Conservation (phyloP, 2,329 filamentous ascomycete species). For the Aulographum hederae region DNA sequence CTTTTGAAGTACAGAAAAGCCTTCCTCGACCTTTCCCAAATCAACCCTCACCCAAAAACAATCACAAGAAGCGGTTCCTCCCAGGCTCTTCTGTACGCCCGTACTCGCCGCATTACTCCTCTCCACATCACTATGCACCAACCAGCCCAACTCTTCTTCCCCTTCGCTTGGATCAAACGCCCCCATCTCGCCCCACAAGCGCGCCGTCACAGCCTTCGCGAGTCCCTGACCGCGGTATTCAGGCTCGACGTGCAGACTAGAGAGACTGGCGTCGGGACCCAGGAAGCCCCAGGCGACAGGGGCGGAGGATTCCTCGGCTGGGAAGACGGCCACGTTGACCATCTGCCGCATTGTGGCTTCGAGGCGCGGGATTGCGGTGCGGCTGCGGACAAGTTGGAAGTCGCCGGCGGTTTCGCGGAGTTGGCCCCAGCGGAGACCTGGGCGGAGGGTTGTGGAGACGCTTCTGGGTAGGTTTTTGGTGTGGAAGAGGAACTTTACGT, state of each 20-base stretch:
- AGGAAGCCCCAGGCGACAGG: constrained; percentile 47
- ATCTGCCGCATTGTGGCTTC: constrained; percentile 25
- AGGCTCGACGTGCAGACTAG: constrained; percentile 40
- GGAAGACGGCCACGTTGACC: constrained; percentile 21
- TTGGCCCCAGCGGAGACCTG: constrained; percentile 36
- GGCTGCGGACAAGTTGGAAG: constrained; percentile 34
- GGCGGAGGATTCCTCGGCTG: constrained; percentile 24
- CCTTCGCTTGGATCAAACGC: constrained; percentile 22
- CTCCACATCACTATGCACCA: constrained; percentile 46
- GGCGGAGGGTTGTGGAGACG: constrained; percentile 16
- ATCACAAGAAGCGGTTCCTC: constrained; percentile 36
- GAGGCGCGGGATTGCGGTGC: constrained; percentile 32
- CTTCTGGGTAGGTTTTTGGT: constrained; percentile 25
- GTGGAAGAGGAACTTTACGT: constrained; percentile 41
- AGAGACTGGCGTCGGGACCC: constrained; percentile 43
- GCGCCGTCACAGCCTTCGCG: constrained; percentile 41
- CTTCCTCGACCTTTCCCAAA: constrained; percentile 12
- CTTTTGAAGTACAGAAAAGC: too few relatives aligned
- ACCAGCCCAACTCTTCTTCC: constrained; percentile 25
- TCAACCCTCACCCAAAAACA: constrained; percentile 38
- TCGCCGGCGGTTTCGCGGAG: constrained; percentile 35
- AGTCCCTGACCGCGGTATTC: constrained; percentile 42
- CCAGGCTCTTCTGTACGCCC: constrained; percentile 42
- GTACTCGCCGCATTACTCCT: constrained; percentile 41
- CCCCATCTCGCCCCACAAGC: constrained; percentile 32